phyloP scores from a whole-genome alignment of 2,329 filamentous ascomycete genomes.

The Fusarium sp. region DNA sequence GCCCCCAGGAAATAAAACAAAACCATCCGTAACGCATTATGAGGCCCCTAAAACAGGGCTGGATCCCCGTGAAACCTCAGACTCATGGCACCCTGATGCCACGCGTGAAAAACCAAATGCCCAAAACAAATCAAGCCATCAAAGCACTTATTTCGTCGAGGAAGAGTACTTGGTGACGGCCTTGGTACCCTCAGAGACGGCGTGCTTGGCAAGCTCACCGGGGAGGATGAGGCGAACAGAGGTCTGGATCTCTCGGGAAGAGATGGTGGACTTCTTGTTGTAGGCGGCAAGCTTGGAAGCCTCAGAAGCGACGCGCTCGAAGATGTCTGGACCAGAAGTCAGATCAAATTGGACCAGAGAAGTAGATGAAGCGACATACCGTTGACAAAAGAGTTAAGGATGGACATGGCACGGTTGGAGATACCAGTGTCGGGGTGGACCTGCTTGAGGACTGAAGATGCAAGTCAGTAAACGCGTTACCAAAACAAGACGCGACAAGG shows the following conservation, averaged over 20 bases:
- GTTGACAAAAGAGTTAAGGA: conserved; percentile 99
- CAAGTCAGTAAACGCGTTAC: conserved; percentile 32
- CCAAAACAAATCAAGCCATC: conserved; percentile 68
- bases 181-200: conserved; percentile 99
- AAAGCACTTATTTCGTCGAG: conserved; percentile 88
- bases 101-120: conserved; percentile 61
- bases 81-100: conserved; percentile 69
- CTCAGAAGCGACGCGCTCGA: conserved; percentile 98
- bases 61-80: conserved; percentile 58
- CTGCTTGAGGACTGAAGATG: conserved; percentile 90
- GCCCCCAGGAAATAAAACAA: conserved; percentile 71
- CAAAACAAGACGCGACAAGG: background rate
- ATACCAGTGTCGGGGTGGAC: conserved; percentile 99
- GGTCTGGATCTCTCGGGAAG: conserved; percentile 98
- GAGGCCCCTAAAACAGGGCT: conserved; percentile 58
- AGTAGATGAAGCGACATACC: conserved; percentile 64
- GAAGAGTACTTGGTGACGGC: conserved; percentile 99
- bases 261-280: conserved; percentile 99
- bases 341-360: background rate
- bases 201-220: conserved; percentile 99
- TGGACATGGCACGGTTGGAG: conserved; percentile 99
- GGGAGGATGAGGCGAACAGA: conserved; percentile 98
- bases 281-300: conserved; percentile 99
- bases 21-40: conserved; percentile 81
- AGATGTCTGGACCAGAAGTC: conserved; percentile 76